Percentiles rank a stretch among this genome's conserved stretches.
These are phyloP conservation scores for Hura crepitans DNA, from an alignment of 441 rosid genomes.

Conservation along the genomic window DNA sequence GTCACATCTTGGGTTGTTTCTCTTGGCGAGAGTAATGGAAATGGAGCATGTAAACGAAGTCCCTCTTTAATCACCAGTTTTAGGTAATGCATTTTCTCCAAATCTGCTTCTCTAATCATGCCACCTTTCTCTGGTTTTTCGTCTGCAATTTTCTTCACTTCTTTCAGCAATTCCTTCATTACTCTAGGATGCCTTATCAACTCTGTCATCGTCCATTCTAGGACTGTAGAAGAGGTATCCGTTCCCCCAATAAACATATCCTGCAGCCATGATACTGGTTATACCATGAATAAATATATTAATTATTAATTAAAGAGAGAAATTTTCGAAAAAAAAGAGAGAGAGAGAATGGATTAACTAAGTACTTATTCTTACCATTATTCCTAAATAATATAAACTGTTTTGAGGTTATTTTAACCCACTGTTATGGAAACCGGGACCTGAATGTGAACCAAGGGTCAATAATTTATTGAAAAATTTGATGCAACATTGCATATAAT, in stretches of 20 bases:
- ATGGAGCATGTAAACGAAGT: slow-evolving; percentile 39
- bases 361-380: too few relatives aligned
- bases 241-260: slow-evolving; percentile 40
- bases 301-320: too few relatives aligned
- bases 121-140: not conserved
- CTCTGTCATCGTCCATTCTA: slow-evolving; percentile 44
- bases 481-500: too few relatives aligned
- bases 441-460: too few relatives aligned
- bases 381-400: too few relatives aligned
- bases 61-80: slow-evolving; percentile 42
- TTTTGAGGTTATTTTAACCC: too few relatives aligned
- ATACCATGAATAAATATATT: too few relatives aligned
- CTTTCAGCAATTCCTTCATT: slow-evolving; percentile 34
- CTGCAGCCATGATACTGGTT: not conserved
- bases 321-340: too few relatives aligned
- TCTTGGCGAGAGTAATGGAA: slow-evolving; percentile 37
- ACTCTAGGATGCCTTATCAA: slow-evolving; percentile 29
- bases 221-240: slow-evolving; percentile 33
- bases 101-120: slow-evolving; percentile 27
- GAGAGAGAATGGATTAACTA: too few relatives aligned
- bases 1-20: slow-evolving; percentile 33
- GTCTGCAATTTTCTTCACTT: slow-evolving; percentile 21
- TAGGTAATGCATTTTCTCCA: slow-evolving; percentile 28
- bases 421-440: too few relatives aligned
- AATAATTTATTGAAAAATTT: too few relatives aligned